These are phyloP conservation scores for Gnomoniopsis sp. DNA, from an alignment of 2,329 filamentous ascomycete genomes.

Conservation along the genomic window DNA sequence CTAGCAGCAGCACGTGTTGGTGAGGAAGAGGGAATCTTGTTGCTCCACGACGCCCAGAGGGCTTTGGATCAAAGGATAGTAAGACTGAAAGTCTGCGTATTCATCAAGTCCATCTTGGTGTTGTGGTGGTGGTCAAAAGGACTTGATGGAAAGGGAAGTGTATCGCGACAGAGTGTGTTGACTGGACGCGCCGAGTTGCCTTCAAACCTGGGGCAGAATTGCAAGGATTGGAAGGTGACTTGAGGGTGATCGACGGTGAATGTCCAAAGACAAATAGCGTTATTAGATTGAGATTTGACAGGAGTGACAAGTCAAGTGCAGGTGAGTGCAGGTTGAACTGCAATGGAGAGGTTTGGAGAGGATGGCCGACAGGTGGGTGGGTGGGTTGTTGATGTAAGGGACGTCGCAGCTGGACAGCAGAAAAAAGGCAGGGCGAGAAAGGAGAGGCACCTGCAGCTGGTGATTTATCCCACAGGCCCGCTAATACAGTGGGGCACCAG, in stretches of 20 bases:
- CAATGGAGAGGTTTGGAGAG: too few species aligned
- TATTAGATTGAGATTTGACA: too few species aligned
- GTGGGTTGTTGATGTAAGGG: constrained; percentile 8
- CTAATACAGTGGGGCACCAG: neutral
- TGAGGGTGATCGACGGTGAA: too few species aligned
- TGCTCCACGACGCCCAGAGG: constrained; percentile 8
- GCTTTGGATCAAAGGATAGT: constrained; percentile 17
- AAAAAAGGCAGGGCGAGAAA: neutral
- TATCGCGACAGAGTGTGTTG: neutral
- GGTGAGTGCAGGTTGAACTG: too few species aligned
- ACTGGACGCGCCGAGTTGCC: neutral
- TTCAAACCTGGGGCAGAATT: too few species aligned
- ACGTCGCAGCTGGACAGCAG: constrained; percentile 1
- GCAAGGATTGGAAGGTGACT: too few species aligned
- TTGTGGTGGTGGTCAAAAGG: neutral
- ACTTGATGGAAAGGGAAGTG: neutral
- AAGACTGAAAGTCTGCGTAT: constrained; percentile 3
- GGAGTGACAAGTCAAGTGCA: too few species aligned
- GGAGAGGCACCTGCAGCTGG: neutral
- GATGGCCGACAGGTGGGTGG: too few species aligned
- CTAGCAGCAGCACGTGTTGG: neutral
- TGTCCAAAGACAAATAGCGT: too few species aligned
- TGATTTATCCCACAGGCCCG: neutral
- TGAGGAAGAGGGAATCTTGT: neutral
- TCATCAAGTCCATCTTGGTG: constrained; percentile 16